Conservation (phyloP, 2,329 filamentous ascomycete genomes). For the Cladophialophora exuberans region DNA sequence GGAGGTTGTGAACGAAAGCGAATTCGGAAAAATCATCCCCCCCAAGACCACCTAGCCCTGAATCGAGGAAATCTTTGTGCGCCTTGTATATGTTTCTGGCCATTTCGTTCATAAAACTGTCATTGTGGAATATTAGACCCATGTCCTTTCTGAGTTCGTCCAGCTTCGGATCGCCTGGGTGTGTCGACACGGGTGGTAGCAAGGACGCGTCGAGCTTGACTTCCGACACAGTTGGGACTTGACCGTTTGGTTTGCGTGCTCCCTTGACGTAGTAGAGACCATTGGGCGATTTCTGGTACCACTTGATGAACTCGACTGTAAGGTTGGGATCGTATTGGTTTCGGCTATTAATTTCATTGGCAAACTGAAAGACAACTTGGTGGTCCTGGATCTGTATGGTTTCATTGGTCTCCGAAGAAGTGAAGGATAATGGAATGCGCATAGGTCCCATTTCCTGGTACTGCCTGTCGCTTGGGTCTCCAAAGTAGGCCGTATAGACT, state of each 20-base stretch:
- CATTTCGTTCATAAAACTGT: constrained; percentile 20
- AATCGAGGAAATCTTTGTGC: constrained; percentile 57
- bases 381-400: constrained; percentile 49
- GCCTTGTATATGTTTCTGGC: constrained; percentile 46
- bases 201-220: constrained; percentile 51
- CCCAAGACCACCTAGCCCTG: constrained; percentile 46
- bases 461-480: constrained; percentile 42
- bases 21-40: constrained; percentile 67
- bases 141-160: constrained; percentile 8
- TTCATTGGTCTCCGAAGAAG: constrained; percentile 46
- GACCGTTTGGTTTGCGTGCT: constrained; percentile 54
- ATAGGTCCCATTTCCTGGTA: constrained; percentile 51
- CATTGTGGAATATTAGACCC: constrained; percentile 18
- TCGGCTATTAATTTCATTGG: constrained; percentile 45
- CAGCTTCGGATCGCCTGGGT: constrained; percentile 15
- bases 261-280: constrained; percentile 55
- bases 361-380: constrained; percentile 49
- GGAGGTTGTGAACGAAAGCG: constrained; percentile 58
- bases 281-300: constrained; percentile 52
- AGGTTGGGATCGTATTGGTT: constrained; percentile 42
- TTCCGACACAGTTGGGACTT: constrained; percentile 57
- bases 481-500: constrained; percentile 49
- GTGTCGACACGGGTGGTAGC: constrained; percentile 4
- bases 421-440: constrained; percentile 48
- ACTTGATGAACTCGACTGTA: constrained; percentile 48